Percentiles rank a stretch among this genome's conserved stretches.
Evolutionary conservation across 2,329 filamentous ascomycete species (phyloP).

Genomic region (Hypoxylon sp.): DNA sequence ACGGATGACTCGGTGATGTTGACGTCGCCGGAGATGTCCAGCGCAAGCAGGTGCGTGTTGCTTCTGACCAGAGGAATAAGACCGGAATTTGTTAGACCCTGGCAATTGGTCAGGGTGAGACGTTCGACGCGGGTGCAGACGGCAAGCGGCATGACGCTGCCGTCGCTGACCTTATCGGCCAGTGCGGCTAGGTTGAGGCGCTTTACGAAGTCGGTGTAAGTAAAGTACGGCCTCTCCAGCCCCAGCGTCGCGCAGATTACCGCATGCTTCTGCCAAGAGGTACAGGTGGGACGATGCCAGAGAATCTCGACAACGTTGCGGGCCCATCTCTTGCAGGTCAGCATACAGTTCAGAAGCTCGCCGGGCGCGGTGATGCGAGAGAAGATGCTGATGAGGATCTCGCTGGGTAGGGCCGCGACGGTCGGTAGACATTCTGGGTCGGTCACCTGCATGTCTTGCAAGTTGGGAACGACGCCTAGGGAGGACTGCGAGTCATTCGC

Average conservation of each 20-base stretch:
- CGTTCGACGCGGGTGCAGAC: conserved; percentile 92
- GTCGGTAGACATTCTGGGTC: conserved; percentile 76
- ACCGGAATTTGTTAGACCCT: conserved; percentile 82
- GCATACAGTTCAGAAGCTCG: conserved; percentile 87
- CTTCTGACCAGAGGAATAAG: conserved; percentile 80
- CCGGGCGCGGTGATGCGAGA: conserved; percentile 77
- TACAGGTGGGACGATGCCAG: conserved; percentile 94
- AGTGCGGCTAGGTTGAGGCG: conserved; percentile 88
- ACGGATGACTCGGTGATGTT: conserved; percentile 55
- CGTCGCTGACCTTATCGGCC: conserved; percentile 80
- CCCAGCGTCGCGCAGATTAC: conserved; percentile 82
- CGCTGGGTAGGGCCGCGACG: conserved; percentile 85
- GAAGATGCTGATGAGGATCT: conserved; percentile 94
- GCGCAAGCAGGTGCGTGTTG: conserved; percentile 81
- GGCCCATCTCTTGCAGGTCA: conserved; percentile 94
- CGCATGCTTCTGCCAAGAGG: conserved; percentile 81
- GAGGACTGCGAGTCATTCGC: conserved; percentile 95
- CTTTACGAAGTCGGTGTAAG: conserved; percentile 89
- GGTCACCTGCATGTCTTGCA: conserved; percentile 75
- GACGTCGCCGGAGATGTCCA: conserved; percentile 86
- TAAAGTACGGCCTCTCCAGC: conserved; percentile 78
- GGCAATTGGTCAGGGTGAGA: conserved; percentile 90
- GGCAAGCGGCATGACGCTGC: conserved; percentile 81
- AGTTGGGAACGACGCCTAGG: conserved; percentile 75
- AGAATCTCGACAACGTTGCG: conserved; percentile 90